Percentiles rank a stretch among this genome's conserved stretches.
These are phyloP conservation scores for Gentiana macrophylla DNA, from an alignment of 257 asterid genomes.

Conservation along the genomic window DNA sequence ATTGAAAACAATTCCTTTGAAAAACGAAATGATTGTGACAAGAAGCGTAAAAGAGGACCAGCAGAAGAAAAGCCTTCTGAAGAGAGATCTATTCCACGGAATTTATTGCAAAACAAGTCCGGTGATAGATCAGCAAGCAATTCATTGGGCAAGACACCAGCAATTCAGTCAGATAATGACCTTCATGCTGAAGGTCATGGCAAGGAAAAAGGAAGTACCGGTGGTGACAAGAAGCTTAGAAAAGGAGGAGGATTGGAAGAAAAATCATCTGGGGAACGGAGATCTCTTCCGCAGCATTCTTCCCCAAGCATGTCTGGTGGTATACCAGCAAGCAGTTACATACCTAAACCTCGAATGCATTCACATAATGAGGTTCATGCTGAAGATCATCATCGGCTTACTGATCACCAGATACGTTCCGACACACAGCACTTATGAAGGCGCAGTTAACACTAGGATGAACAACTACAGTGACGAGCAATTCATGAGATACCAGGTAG, in stretches of 20 bases:
- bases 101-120: conserved; percentile 10
- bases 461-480: conserved; percentile 20
- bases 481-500: conserved; percentile 16
- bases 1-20: conserved; percentile 4
- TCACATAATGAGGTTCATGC: conserved; percentile 17
- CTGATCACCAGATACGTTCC: conserved; percentile 11
- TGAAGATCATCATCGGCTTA: conserved; percentile 17
- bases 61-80: conserved; percentile 12
- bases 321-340: conserved; percentile 5
- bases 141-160: not conserved
- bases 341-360: conserved; percentile 14
- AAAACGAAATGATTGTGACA: conserved; percentile 6
- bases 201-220: too few species aligned
- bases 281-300: conserved; percentile 12
- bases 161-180: too few species aligned
- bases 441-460: conserved; percentile 16
- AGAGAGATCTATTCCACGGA: conserved; percentile 12
- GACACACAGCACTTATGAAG: conserved; percentile 16
- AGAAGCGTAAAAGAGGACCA: conserved; percentile 6
- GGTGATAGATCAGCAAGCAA: conserved; percentile 8
- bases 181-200: too few species aligned
- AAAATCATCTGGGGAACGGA: conserved; percentile 12
- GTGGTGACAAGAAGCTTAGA: too few species aligned
- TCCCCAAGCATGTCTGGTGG: conserved; percentile 11
- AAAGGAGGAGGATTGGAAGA: conserved; percentile 1